Percentiles rank a stretch among this genome's conserved stretches.
Evolutionary conservation across 2,329 filamentous ascomycete genomes (phyloP).

Genomic region (Scortechinia acanthostroma): DNA sequence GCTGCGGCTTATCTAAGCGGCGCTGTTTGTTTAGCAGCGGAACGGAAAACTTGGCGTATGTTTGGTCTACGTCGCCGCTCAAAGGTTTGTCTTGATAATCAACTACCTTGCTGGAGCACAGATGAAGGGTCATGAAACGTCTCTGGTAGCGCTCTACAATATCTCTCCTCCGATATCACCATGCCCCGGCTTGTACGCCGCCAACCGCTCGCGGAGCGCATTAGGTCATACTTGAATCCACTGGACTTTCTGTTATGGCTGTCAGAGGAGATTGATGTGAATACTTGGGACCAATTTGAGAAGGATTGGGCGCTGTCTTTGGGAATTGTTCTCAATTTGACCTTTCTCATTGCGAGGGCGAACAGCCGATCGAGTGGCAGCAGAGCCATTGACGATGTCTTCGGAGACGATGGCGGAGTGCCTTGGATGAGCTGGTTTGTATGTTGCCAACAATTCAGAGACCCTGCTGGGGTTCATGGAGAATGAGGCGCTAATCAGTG

Average conservation of each 20-base stretch:
- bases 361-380: constrained; percentile 47
- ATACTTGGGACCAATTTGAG: constrained; percentile 76
- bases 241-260: constrained; percentile 86
- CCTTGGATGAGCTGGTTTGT: constrained; percentile 58
- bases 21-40: too few relatives aligned
- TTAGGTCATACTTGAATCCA: constrained; percentile 75
- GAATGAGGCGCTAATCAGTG: constrained; percentile 5
- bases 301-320: constrained; percentile 64
- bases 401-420: constrained; percentile 61
- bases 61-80: too few relatives aligned
- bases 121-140: too few relatives aligned
- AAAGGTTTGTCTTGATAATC: too few relatives aligned
- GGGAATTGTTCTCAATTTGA: constrained; percentile 69
- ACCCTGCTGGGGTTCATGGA: constrained; percentile 5
- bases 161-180: too few relatives aligned
- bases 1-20: too few relatives aligned
- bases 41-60: too few relatives aligned
- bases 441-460: constrained; percentile 16
- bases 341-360: constrained; percentile 76
- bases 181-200: constrained; percentile 73
- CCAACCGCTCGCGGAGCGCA: constrained; percentile 71
- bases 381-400: constrained; percentile 70
- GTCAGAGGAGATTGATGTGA: constrained; percentile 85
- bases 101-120: too few relatives aligned
- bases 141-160: too few relatives aligned